Conservation (phyloP, 371 early-diverging fungal species). For the Circinella minor region DNA sequence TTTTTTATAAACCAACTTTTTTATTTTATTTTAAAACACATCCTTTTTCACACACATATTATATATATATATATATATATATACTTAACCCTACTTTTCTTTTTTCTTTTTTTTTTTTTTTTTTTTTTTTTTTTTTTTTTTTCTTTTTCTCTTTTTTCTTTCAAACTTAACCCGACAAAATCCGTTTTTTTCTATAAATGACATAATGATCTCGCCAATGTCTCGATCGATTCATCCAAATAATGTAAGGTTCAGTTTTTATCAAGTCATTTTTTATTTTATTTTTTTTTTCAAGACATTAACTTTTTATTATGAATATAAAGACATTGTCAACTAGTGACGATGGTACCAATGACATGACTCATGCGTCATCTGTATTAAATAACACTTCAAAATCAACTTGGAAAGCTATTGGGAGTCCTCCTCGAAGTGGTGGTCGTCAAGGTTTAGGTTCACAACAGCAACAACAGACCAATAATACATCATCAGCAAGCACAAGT, state of each 20-base stretch:
- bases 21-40: neutral
- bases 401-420: constrained; percentile 34
- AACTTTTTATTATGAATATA: neutral
- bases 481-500: neutral
- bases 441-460: constrained; percentile 1
- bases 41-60: neutral
- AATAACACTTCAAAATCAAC: constrained; percentile 16
- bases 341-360: constrained; percentile 15
- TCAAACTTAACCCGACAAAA: no score
- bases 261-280: neutral
- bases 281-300: neutral
- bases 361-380: constrained; percentile 19
- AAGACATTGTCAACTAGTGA: constrained; percentile 15
- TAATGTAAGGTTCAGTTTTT: constrained; percentile 21
- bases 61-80: no score
- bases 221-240: constrained; percentile 24
- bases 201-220: constrained; percentile 25
- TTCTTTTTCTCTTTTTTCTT: neutral
- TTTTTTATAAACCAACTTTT: neutral
- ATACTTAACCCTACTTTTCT: neutral
- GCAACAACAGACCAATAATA: neutral
- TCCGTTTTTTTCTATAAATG: neutral
- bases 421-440: constrained; percentile 18
- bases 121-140: neutral
- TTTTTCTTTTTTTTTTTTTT: neutral